Evolutionary conservation across 202 grass and related monocot genomes (phyloP).

Genomic region (Setaria italica): DNA sequence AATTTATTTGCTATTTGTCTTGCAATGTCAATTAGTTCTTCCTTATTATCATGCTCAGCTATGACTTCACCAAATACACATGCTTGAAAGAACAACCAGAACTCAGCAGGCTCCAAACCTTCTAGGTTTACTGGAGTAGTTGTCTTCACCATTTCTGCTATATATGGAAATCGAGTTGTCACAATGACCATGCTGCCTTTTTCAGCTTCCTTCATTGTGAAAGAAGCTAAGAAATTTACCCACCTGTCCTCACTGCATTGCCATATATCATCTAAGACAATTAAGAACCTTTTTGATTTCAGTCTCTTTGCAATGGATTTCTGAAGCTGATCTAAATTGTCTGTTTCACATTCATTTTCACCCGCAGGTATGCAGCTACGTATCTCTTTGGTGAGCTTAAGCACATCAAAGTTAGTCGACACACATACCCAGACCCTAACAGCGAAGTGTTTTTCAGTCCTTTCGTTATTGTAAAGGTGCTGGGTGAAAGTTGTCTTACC

Average conservation of each 20-base stretch:
- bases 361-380: not conserved
- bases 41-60: not conserved
- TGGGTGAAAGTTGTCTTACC: slow-evolving; percentile 47
- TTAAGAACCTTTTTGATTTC: slow-evolving; percentile 41
- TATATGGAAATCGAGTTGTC: slow-evolving; percentile 33
- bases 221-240: slow-evolving; percentile 29
- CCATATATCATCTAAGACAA: slow-evolving; percentile 72
- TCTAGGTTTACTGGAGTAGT: not conserved
- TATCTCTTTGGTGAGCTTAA: slow-evolving; percentile 38
- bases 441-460: not conserved
- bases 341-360: not conserved
- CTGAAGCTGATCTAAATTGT: slow-evolving; percentile 17
- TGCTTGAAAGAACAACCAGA: slow-evolving; percentile 37
- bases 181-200: slow-evolving; percentile 38
- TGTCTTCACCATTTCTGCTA: not conserved
- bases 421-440: slow-evolving; percentile 33
- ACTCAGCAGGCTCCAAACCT: slow-evolving; percentile 34
- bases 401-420: slow-evolving; percentile 42
- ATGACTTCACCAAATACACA: slow-evolving; percentile 29
- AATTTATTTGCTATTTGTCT: slow-evolving; percentile 29
- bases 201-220: not conserved
- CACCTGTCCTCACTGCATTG: slow-evolving; percentile 13
- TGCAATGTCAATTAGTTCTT: slow-evolving; percentile 18
- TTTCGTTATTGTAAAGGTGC: slow-evolving; percentile 12
- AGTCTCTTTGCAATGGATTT: not conserved